Percentiles rank a stretch among this genome's conserved stretches.
Evolutionary conservation across 1,139 yeast species (phyloP).

Genomic region (Candida gigantensis): DNA sequence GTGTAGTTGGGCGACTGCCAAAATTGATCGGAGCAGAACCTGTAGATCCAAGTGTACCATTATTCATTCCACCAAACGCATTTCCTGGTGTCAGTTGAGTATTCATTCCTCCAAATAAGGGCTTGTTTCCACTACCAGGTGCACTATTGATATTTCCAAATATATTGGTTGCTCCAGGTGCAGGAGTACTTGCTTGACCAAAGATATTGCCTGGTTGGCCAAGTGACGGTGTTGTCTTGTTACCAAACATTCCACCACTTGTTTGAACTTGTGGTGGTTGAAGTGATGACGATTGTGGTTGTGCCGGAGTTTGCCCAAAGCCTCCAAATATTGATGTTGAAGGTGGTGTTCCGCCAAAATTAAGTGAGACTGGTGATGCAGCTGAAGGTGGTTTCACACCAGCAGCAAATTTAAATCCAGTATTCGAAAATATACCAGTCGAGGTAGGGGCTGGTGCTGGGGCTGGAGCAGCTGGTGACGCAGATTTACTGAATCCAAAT

Average conservation of each 20-base stretch:
- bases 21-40: conserved; percentile 1
- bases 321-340: conserved; percentile 5
- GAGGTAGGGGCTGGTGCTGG: conserved; percentile 5
- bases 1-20: conserved; percentile 13
- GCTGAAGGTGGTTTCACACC: conserved; percentile 13
- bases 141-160: conserved; percentile 5
- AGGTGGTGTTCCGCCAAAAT: conserved; percentile 10
- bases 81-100: too few relatives aligned
- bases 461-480: conserved; percentile 1
- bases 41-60: too few relatives aligned
- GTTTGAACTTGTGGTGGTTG: too few relatives aligned
- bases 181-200: conserved; percentile 14
- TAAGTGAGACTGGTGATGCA: conserved; percentile 4
- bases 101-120: too few relatives aligned
- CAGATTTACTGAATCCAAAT: conserved; percentile 6
- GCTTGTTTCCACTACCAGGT: too few relatives aligned
- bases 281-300: too few relatives aligned
- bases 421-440: conserved; percentile 7
- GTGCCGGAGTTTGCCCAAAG: conserved; percentile 3
- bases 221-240: neutral
- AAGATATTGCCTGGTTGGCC: neutral
- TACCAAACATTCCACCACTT: conserved; percentile 1
- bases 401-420: conserved; percentile 16
- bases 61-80: conserved; percentile 2
- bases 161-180: conserved; percentile 8